Evolutionary conservation across 140 eudicot species (phyloP), one percentile per base, ranked within the genome.

Genomic region (Stevia rebaudiana): DNA sequence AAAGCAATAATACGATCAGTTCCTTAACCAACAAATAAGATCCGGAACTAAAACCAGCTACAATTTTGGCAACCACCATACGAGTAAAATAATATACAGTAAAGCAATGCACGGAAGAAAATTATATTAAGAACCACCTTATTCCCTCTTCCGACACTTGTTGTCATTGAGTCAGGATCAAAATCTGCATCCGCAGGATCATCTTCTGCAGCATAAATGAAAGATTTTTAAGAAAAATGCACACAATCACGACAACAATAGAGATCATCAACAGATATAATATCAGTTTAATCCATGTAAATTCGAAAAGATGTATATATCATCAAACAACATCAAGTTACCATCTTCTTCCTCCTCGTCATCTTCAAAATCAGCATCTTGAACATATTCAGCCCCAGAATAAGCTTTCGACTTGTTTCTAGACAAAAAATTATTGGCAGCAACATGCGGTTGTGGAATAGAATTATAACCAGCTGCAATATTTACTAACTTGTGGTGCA

Each of bases 131-230:
- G 43, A 28, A 71, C 24, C 63, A 85, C 95, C 92, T 88, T 83
- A 19, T 61, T 75, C 70, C 82, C 79, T 62, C 75, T 69, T 49
- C 72, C 80, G 30, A 79, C 84, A 58, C 73, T 79, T 63, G 84
- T 31, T 52, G 81, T 56, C 54, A 79, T 80, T 48, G 44, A 70
- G 63, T 85, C 86, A 19, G 99, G 99, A 58, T 92, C 87, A 73
- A 92, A 92, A 79, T 92, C 98, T 16, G 79, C 95, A 79, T 92
- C 99, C 56, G 86, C 95, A 11, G 99, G 99, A 61, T 92, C 97
- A 80, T 85, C 99, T 66, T 80, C 99, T 92, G 89, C 83, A 82
- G 42, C 54, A 69, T 47, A n/a, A 21, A 18, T 47, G 16, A 61
- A 57, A 8, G 16, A 16, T 19, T 23, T 16, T 50, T 41, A 41